Evolutionary conservation across 2,329 filamentous ascomycete species (phyloP).

Genomic region (Penicillium sp.): DNA sequence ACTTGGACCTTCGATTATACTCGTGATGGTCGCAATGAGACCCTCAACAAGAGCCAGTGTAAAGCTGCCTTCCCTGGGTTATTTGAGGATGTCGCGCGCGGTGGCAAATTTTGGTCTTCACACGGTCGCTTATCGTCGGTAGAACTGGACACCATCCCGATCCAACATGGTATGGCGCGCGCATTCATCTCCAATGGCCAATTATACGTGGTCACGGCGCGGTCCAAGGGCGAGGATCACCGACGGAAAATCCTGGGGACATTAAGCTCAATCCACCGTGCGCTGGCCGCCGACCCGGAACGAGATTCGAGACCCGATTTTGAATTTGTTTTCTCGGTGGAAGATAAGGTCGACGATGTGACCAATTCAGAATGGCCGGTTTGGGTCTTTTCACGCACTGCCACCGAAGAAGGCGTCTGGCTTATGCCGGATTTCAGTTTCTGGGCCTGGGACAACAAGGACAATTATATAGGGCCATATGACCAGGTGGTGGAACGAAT

Average conservation of each 20-base stretch:
- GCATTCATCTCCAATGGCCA: conserved; percentile 34
- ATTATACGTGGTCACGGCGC: conserved; percentile 31
- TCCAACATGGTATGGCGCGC: conserved; percentile 35
- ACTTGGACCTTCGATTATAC: conserved; percentile 33
- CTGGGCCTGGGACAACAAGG: conserved; percentile 47
- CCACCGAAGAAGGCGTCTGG: conserved; percentile 45
- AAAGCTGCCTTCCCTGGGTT: conserved; percentile 35
- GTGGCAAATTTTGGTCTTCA: conserved; percentile 27
- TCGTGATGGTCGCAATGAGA: conserved; percentile 34
- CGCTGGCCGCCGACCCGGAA: conserved; percentile 41
- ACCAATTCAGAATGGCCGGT: conserved; percentile 35
- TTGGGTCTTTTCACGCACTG: conserved; percentile 44
- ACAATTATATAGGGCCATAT: conserved; percentile 36
- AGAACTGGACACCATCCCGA: conserved; percentile 28
- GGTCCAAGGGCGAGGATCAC: conserved; percentile 36
- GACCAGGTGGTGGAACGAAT: conserved; percentile 37
- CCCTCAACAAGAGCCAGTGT: conserved; percentile 30
- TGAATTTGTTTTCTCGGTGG: conserved; percentile 48
- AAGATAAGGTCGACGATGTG: conserved; percentile 45
- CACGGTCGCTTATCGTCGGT: conserved; percentile 25
- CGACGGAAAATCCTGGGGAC: conserved; percentile 41
- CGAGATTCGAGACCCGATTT: conserved; percentile 40
- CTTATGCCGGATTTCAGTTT: conserved; percentile 54
- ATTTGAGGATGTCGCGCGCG: conserved; percentile 37
- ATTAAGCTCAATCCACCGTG: conserved; percentile 50